These are phyloP conservation scores for Lasiosphaeris hirsuta DNA, from an alignment of 495 filamentous ascomycete species.

Conservation along the genomic window DNA sequence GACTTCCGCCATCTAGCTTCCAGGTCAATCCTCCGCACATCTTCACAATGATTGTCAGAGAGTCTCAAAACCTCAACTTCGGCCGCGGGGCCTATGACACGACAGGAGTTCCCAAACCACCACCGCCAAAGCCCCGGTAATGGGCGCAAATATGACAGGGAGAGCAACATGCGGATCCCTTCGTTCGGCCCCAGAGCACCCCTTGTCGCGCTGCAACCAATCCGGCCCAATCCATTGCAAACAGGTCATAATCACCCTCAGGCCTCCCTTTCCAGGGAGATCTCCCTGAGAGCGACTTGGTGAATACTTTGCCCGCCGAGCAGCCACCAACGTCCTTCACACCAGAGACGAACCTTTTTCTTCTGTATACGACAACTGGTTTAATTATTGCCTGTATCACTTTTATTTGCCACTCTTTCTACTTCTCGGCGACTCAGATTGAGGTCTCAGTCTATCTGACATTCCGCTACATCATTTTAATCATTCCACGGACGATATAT, in stretches of 20 bases:
- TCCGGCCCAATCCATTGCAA: constrained; percentile 3
- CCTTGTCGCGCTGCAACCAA: constrained; percentile 8
- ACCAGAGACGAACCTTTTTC: constrained; percentile 3
- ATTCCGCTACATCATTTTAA: constrained; percentile 44
- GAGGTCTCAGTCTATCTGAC: constrained; percentile 9
- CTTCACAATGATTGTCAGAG: constrained; percentile 46
- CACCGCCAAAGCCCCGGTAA: constrained; percentile 53
- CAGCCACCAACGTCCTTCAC: constrained; percentile 1
- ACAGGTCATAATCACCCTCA: not conserved
- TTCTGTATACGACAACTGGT: constrained; percentile 15
- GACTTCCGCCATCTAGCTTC: constrained; percentile 7
- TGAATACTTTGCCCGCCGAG: not conserved
- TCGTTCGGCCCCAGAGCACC: constrained; percentile 10
- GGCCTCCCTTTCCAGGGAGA: not conserved
- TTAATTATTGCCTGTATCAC: constrained; percentile 32
- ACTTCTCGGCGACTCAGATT: not conserved
- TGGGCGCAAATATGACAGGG: not conserved
- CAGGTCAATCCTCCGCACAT: constrained; percentile 6
- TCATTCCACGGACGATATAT: constrained; percentile 38
- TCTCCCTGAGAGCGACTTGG: not conserved
- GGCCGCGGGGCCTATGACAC: constrained; percentile 57
- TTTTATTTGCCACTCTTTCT: constrained; percentile 8
- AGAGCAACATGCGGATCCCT: constrained; percentile 18
- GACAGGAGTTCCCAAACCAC: constrained; percentile 54
- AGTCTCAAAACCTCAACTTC: constrained; percentile 47